Percentiles rank a stretch among this genome's conserved stretches.
phyloP scores from a whole-genome alignment of 1,139 yeast species.

The Kodamaea sp. region DNA sequence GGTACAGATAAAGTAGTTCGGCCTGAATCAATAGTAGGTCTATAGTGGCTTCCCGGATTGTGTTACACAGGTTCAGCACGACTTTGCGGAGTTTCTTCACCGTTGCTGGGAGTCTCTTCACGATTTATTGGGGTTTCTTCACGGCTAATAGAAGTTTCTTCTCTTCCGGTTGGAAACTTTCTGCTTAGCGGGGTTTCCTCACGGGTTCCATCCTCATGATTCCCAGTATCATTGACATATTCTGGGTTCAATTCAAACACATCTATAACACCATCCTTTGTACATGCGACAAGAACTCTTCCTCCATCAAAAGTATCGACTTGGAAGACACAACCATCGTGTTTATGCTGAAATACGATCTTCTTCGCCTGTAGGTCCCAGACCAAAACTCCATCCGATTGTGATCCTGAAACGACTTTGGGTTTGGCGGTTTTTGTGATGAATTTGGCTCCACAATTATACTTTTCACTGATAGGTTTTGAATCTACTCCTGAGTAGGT shows the following conservation, averaged over 20 bases:
- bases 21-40: too few relatives aligned
- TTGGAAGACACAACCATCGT: conserved; percentile 46
- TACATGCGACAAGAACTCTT: conserved; percentile 40
- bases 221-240: conserved; percentile 3
- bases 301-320: conserved; percentile 45
- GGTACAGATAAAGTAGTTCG: too few relatives aligned
- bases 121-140: conserved; percentile 5
- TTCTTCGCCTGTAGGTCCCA: conserved; percentile 78
- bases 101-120: too few relatives aligned
- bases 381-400: conserved; percentile 55
- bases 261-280: conserved; percentile 26
- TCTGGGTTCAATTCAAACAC: conserved; percentile 24
- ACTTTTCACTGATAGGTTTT: conserved; percentile 43
- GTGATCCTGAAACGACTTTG: conserved; percentile 67
- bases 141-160: background rate
- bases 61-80: too few relatives aligned
- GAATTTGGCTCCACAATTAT: conserved; percentile 52
- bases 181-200: background rate
- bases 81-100: too few relatives aligned
- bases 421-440: conserved; percentile 35
- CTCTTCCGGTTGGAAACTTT: background rate
- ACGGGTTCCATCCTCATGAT: background rate
- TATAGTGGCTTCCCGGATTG: too few relatives aligned
- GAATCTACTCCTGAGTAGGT: conserved; percentile 53
- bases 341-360: conserved; percentile 39